Evolutionary conservation across 2,329 filamentous ascomycete species (phyloP), one percentile per base, ranked within the genome.

Genomic region (Cadophora malorum): DNA sequence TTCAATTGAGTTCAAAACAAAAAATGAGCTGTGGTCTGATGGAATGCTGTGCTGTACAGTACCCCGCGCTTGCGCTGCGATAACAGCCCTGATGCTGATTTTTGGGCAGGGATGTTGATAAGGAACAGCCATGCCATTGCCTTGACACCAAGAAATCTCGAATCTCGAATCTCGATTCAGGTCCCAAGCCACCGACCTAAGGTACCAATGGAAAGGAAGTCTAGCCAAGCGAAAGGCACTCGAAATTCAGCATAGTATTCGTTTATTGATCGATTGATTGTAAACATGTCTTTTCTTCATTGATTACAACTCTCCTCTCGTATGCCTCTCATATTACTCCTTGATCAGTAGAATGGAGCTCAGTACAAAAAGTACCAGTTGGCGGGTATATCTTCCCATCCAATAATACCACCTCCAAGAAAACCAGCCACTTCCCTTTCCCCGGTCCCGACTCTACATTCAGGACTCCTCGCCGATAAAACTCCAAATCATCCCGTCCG

Each of bases 21-120:
- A 67, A 41, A 68, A n/a, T 45, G 59, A 64, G 52, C 16, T 53
- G 33, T 55, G 52, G 41, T 6, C 45, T 65, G 33, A 33, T 41
- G 19, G 14, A 33, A 6, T 59, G 28, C 23, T 41, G 58, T n/a
- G n/a, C n/a, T n/a, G 16, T 9, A 12, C 21, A 28, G 45, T 16
- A 28, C 59, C 58, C 58, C 58, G 41, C 38, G 41, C 38, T 38
- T 38, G 35, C 47, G 31, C 14, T 47, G 56, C 58, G 58, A 60
- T 60, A 60, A 60, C 23, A 31, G 16, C 28, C 28, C 28, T 28
- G 28, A 21, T 14, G 25, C 14, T 49, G 35, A 38, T 33, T n/a
- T 62, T 62, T 50, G 16, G 25, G 59, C 41, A 62, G 59, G 59
- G 59, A n/a, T 62, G 38, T 50, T 62, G 59, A 62, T 62, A 49